phyloP scores from a whole-genome alignment of 2,329 filamentous ascomycete genomes.

The Pestalotiopsis sp. region DNA sequence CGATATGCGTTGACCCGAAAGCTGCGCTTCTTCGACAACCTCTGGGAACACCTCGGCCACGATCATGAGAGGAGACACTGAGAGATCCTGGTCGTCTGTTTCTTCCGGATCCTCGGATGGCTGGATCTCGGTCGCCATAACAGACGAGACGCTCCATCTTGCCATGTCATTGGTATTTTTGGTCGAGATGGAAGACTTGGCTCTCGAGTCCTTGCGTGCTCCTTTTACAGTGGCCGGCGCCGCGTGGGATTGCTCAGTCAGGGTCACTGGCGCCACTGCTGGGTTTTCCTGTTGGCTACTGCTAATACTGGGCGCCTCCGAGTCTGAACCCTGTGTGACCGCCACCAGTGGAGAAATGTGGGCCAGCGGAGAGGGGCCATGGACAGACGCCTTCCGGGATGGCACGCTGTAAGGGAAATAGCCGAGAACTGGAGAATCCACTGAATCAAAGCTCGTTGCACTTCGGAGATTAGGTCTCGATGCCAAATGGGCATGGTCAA shows the following conservation, averaged over 20 bases:
- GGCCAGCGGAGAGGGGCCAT: constrained; percentile 11
- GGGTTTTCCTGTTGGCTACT: background rate
- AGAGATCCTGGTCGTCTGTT: constrained; percentile 14
- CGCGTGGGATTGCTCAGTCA: background rate
- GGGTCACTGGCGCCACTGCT: background rate
- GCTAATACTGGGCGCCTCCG: background rate
- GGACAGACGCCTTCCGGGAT: constrained; percentile 7
- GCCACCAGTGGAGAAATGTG: constrained; percentile 10
- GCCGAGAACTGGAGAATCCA: constrained; percentile 26
- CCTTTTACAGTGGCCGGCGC: background rate
- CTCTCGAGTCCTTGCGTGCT: background rate
- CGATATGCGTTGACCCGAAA: background rate
- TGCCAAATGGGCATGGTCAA: constrained; percentile 20
- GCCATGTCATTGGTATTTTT: background rate
- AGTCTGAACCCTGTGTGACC: background rate
- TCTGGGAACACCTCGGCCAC: constrained; percentile 13
- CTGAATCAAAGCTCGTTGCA: constrained; percentile 9
- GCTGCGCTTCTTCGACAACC: background rate
- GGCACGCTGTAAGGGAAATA: constrained; percentile 19
- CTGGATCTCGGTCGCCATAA: constrained; percentile 9
- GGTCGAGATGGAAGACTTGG: background rate
- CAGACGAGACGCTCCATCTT: constrained; percentile 15
- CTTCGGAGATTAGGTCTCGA: constrained; percentile 1
- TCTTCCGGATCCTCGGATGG: constrained; percentile 16
- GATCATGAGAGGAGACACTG: constrained; percentile 28